Conservation (phyloP, 2,329 filamentous ascomycete genomes). For the Fusarium nurragi region DNA sequence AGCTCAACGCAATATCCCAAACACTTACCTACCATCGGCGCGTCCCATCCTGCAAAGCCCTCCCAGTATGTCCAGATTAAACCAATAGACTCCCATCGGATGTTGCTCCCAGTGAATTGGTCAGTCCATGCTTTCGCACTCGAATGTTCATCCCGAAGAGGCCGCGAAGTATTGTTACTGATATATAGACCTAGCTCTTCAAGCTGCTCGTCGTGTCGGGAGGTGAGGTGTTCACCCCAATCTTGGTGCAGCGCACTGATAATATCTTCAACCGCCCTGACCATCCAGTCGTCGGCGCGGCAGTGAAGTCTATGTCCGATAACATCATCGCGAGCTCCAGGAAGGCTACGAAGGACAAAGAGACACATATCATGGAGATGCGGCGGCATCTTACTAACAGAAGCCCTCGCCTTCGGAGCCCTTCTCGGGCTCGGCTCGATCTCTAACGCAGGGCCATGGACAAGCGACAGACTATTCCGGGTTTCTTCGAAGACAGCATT, state of each 20-base stretch:
- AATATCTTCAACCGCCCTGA: conserved; percentile 43
- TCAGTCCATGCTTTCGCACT: conserved; percentile 51
- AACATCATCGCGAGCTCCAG: conserved; percentile 35
- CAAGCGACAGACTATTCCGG: conserved; percentile 50
- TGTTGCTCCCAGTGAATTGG: conserved; percentile 51
- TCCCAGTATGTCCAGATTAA: conserved; percentile 48
- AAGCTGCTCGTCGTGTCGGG: conserved; percentile 44
- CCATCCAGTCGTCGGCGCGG: conserved; percentile 48
- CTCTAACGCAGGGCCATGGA: conserved; percentile 38
- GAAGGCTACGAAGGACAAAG: conserved; percentile 51
- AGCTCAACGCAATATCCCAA: conserved; percentile 49
- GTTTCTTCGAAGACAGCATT: conserved; percentile 55
- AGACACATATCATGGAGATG: conserved; percentile 51
- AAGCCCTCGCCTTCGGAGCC: conserved; percentile 6
- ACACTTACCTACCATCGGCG: conserved; percentile 11
- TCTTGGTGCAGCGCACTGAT: conserved; percentile 47
- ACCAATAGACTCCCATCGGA: conserved; percentile 57
- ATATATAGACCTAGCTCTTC: conserved; percentile 50
- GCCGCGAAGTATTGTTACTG: conserved; percentile 51
- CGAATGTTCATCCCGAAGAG: conserved; percentile 49
- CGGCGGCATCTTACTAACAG: conserved; percentile 36
- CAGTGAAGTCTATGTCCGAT: conserved; percentile 34
- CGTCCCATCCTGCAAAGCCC: background rate
- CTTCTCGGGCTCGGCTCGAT: conserved; percentile 15
- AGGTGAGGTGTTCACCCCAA: conserved; percentile 45